These are phyloP conservation scores for Licmophora abbreviata DNA, from an alignment of 108 stramenopile species.

Conservation along the genomic window DNA sequence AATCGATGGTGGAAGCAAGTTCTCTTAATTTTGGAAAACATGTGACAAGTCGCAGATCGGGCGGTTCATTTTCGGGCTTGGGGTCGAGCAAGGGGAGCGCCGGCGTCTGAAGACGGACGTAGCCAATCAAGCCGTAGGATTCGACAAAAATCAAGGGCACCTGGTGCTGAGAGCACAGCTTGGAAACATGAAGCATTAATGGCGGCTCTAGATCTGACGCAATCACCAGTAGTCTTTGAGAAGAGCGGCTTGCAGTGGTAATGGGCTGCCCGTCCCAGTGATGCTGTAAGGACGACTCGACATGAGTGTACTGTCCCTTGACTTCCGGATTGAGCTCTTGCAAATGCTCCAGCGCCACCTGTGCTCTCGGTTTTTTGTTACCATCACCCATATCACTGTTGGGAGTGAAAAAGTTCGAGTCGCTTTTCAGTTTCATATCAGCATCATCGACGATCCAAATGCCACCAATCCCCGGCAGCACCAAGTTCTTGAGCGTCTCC, in stretches of 20 bases:
- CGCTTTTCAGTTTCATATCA: slow-evolving; percentile 23
- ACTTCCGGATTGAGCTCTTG: slow-evolving; percentile 84
- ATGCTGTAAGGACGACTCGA: not conserved
- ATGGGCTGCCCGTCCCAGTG: not conserved
- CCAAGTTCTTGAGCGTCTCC: slow-evolving; percentile 97
- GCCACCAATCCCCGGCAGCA: slow-evolving; percentile 93
- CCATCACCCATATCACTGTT: slow-evolving; percentile 1
- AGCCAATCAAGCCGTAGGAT: slow-evolving; percentile 87
- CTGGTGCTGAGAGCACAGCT: slow-evolving; percentile 28
- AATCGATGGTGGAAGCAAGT: slow-evolving; percentile 19
- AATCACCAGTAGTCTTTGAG: slow-evolving; percentile 65
- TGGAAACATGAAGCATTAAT: slow-evolving; percentile 46
- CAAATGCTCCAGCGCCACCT: slow-evolving; percentile 30
- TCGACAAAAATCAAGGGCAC: slow-evolving; percentile 72
- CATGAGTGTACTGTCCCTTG: slow-evolving; percentile 29
- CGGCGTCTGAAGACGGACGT: slow-evolving; percentile 60
- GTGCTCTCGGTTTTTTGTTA: slow-evolving; percentile 25
- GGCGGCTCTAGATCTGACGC: slow-evolving; percentile 72
- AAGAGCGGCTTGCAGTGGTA: not conserved
- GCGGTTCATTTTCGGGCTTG: slow-evolving; percentile 47
- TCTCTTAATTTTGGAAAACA: slow-evolving; percentile 43
- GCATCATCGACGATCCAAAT: slow-evolving; percentile 86
- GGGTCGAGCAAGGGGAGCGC: slow-evolving; percentile 57
- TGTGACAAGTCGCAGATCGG: slow-evolving; percentile 66
- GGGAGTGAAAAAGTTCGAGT: slow-evolving; percentile 66